These are phyloP conservation scores for Solanum habrochaites DNA, from an alignment of 257 asterid species.

Conservation along the genomic window DNA sequence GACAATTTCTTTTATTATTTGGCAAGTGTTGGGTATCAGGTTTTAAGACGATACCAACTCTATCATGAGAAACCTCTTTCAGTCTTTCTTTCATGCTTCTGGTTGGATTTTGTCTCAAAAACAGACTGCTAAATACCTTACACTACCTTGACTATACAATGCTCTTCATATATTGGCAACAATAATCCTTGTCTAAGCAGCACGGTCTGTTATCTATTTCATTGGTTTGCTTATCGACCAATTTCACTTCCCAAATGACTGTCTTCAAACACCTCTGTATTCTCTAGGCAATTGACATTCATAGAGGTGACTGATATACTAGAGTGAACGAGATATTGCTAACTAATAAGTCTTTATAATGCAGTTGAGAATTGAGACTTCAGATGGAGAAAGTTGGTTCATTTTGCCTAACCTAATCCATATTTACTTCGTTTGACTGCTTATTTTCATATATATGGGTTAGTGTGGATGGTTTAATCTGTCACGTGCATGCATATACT, in stretches of 20 bases:
- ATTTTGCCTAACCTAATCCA: neutral
- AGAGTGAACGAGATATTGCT: neutral
- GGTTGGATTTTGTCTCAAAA: neutral
- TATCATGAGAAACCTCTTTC: neutral
- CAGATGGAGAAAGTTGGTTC: neutral
- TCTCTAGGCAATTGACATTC: neutral
- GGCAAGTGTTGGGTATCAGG: neutral
- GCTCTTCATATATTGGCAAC: neutral
- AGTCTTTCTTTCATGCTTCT: neutral
- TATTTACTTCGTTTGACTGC: neutral
- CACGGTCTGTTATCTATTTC: neutral
- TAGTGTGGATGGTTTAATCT: neutral
- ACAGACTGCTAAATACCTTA: neutral
- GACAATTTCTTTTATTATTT: neutral
- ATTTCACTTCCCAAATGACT: neutral
- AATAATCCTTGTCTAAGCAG: neutral
- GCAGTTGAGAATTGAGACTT: neutral
- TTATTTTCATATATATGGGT: neutral
- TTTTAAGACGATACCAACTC: neutral
- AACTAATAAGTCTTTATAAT: neutral
- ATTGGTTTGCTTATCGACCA: neutral
- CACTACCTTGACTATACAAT: neutral
- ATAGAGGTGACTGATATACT: neutral
- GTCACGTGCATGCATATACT: neutral
- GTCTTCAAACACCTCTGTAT: neutral